Conservation (phyloP, 179 eudicot genomes). For the Silene noctiflora region DNA sequence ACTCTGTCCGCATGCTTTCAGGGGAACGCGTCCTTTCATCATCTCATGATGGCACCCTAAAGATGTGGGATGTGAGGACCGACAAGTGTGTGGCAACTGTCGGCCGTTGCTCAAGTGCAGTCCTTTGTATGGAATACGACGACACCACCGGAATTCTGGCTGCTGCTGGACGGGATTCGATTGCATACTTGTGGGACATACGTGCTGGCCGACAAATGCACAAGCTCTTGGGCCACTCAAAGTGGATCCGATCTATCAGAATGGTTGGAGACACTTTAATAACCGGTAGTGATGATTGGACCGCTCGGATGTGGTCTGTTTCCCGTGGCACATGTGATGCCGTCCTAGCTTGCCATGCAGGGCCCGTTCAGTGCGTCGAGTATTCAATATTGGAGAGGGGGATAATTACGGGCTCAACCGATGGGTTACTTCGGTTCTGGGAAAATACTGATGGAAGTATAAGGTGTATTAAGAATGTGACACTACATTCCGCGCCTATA, state of each 20-base stretch:
- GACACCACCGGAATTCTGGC: constrained; percentile 82
- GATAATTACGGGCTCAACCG: constrained; percentile 83
- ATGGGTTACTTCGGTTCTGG: constrained; percentile 90
- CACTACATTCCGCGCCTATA: constrained; percentile 61
- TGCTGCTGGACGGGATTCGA: constrained; percentile 83
- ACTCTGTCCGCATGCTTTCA: constrained; percentile 80
- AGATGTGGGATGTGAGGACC: constrained; percentile 99
- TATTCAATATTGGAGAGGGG: constrained; percentile 76
- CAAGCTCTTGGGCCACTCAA: constrained; percentile 82
- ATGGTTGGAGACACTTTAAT: constrained; percentile 91
- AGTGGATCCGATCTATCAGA: constrained; percentile 89
- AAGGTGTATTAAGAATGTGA: constrained; percentile 77
- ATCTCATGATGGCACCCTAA: constrained; percentile 86
- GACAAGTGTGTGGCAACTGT: constrained; percentile 94
- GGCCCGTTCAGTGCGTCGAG: constrained; percentile 75
- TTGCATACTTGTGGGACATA: constrained; percentile 87
- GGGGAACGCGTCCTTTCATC: constrained; percentile 95
- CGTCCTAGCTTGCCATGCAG: constrained; percentile 89
- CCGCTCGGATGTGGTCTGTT: constrained; percentile 94
- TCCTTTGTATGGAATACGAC: constrained; percentile 89
- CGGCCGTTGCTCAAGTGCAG: constrained; percentile 81
- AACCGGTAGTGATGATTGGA: constrained; percentile 98
- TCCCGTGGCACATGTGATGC: constrained; percentile 94
- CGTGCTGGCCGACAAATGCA: constrained; percentile 93
- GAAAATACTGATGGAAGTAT: constrained; percentile 79